A percentile compares a stretch with the other conserved stretches of the same genome.
Conservation (phyloP, 345 rosid species). For the Boechera stricta region DNA sequence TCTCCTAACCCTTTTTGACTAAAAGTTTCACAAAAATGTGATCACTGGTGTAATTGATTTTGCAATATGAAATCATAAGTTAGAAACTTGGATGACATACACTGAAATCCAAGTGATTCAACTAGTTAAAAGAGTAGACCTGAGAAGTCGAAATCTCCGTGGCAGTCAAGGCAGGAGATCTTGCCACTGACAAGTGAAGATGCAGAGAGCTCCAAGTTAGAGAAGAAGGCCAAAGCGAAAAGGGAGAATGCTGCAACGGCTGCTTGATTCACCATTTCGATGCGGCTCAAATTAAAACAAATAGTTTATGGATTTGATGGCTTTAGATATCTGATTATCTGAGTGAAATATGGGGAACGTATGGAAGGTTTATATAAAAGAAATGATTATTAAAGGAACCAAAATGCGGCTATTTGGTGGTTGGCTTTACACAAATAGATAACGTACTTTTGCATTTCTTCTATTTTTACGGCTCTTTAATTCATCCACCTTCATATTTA, state of each 20-base stretch:
- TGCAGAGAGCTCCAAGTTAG: slow-evolving; percentile 28
- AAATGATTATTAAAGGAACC: slow-evolving; percentile 21
- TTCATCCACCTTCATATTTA: slow-evolving; percentile 19
- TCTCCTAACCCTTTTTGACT: not conserved
- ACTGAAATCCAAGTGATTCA: not conserved
- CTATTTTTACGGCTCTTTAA: slow-evolving; percentile 43
- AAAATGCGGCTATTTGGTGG: slow-evolving; percentile 33
- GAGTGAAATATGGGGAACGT: slow-evolving; percentile 23
- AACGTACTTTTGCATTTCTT: slow-evolving; percentile 22
- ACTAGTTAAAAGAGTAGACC: slow-evolving; percentile 36
- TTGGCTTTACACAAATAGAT: slow-evolving; percentile 24
- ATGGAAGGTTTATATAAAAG: slow-evolving; percentile 26
- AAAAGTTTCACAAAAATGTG: not conserved
- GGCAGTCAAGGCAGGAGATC: slow-evolving; percentile 46
- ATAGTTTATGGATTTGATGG: slow-evolving; percentile 22
- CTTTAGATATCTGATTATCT: slow-evolving; percentile 5
- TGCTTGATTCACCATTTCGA: slow-evolving; percentile 35
- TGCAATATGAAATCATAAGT: not conserved
- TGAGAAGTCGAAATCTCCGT: slow-evolving; percentile 40
- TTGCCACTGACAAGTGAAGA: slow-evolving; percentile 38
- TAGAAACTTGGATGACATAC: not conserved
- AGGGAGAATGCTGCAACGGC: slow-evolving; percentile 28
- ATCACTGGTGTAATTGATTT: not conserved
- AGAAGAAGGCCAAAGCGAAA: slow-evolving; percentile 34
- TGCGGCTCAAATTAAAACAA: slow-evolving; percentile 5